A percentile compares a stretch with the other conserved stretches of the same genome.
Conservation (phyloP, 495 filamentous ascomycete genomes). For the Trichoderma gamsii region DNA sequence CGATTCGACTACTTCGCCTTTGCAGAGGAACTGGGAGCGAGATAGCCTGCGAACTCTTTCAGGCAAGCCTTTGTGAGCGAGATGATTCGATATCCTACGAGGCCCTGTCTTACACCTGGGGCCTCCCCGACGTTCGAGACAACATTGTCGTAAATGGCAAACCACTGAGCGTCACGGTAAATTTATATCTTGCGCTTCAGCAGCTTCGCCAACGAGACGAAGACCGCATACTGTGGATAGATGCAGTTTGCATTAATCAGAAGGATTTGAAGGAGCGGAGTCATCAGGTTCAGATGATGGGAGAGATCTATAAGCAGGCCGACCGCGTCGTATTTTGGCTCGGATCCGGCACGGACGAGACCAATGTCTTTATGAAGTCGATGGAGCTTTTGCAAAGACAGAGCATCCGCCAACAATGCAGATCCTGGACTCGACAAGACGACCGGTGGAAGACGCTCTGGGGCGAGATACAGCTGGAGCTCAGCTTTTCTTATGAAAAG, state of each 20-base stretch:
- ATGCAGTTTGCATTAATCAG: constrained; percentile 1
- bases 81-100: background rate
- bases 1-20: background rate
- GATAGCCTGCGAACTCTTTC: background rate
- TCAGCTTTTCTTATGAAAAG: background rate
- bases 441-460: background rate
- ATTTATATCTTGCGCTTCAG: background rate
- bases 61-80: background rate
- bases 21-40: background rate
- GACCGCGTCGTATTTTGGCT: background rate
- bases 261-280: background rate
- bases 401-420: background rate
- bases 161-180: background rate
- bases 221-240: background rate
- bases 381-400: background rate
- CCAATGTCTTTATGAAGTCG: background rate
- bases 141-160: background rate
- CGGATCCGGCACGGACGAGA: background rate
- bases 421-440: background rate
- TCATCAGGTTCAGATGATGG: background rate
- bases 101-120: constrained; percentile 11
- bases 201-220: background rate
- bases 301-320: background rate
- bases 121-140: background rate
- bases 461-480: background rate